Evolutionary conservation across 1,284 basidiomycete species (phyloP), one percentile per base, ranked within the genome.

Genomic region (Uromyces viciae-fabae): DNA sequence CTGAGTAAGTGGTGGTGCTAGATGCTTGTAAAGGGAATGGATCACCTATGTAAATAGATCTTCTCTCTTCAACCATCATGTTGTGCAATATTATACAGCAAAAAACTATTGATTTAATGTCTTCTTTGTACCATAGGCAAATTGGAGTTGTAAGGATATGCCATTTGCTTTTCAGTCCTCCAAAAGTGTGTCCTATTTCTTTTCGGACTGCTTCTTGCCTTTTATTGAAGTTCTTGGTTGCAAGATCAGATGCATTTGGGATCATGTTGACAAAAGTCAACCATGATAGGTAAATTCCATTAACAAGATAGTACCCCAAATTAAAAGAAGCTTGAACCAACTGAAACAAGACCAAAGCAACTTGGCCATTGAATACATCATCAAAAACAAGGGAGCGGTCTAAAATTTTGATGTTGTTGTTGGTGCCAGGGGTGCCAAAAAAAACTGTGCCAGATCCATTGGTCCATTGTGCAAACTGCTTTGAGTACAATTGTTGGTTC

Each of bases 381-480:
- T 56, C 54, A 60, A 71, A 62, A 3, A 74, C 17, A 33, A 19
- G 22, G 8, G 25, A 42, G 15, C 43, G 22, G 31, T 60, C 28
- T 7, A 74, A n/a, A 28, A 79, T 54, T 25, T 71, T 74, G 40
- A 71, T 42, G 38, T 60, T n/a, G 42, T 74, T 79, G 19, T 43
- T 40, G 14, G 77, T 56, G 11, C 77, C 74, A 19, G 74, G 74
- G 1, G 60, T 40, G 14, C 64, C 64, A n/a, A 68, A 68, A 68
- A 68, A 68, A 75, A 11, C n/a, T 31, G 28, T 73, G 60, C 76
- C 64, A 71, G 49, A 79, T 58, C 33, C 54, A 60, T 72, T n/a
- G 38, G n/a, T 71, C n/a, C 43, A 62, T 74, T 3, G 8, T 79
- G 42, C 38, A 64, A 9, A 72, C 64, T 25, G 68, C 72, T 58